Evolutionary conservation across 306 rosid genomes (phyloP).

Genomic region (Lotus japonicus): DNA sequence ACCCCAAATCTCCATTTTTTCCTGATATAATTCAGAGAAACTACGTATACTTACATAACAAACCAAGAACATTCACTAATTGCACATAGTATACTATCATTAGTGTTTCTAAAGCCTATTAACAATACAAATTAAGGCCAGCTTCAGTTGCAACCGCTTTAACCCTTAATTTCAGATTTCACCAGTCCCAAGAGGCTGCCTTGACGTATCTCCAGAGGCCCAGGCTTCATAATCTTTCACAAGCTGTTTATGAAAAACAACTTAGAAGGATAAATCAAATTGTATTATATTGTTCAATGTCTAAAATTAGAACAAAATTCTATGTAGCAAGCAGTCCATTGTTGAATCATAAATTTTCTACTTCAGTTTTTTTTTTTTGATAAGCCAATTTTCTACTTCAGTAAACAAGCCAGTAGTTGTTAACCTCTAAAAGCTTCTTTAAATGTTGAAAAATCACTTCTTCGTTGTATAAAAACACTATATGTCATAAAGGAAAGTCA

Average conservation of each 20-base stretch:
- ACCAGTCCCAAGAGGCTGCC: conserved; percentile 62
- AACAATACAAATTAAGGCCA: conserved; percentile 11
- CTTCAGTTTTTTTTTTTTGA: too few relatives aligned
- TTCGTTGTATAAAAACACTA: not conserved
- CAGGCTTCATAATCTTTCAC: conserved; percentile 89
- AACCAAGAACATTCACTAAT: not conserved
- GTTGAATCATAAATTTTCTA: not conserved
- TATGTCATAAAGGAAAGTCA: not conserved
- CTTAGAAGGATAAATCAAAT: not conserved
- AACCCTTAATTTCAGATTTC: conserved; percentile 28
- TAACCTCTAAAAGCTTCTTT: not conserved
- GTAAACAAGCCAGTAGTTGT: not conserved
- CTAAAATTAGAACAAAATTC: conserved; percentile 11
- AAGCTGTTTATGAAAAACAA: conserved; percentile 47
- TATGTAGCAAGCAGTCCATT: not conserved
- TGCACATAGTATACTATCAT: not conserved
- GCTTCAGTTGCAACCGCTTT: not conserved
- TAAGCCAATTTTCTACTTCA: too few relatives aligned
- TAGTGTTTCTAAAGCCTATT: conserved; percentile 6
- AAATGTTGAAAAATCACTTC: not conserved
- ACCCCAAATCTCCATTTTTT: too few relatives aligned
- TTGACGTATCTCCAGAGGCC: conserved; percentile 56
- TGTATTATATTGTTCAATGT: not conserved
- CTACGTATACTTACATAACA: too few relatives aligned
- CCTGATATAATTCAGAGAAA: not conserved